Conservation (phyloP, 495 filamentous ascomycete species). For the Trichocladium uniseriatum region DNA sequence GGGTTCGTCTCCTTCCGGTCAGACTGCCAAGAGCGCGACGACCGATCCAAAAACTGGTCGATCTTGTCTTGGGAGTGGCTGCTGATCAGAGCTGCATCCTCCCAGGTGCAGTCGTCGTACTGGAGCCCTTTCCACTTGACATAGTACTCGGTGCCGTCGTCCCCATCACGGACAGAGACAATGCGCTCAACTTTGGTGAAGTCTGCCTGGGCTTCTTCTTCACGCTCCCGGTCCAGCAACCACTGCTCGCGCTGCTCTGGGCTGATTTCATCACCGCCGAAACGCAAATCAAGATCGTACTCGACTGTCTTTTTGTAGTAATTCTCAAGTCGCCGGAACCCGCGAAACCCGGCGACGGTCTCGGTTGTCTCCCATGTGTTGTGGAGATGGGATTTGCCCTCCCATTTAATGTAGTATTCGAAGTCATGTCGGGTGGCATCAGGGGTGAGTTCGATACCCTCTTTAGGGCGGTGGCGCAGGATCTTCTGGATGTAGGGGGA, state of each 20-base stretch:
- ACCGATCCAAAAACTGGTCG: slow-evolving; percentile 79
- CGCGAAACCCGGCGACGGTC: slow-evolving; percentile 49
- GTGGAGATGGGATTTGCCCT: slow-evolving; percentile 87
- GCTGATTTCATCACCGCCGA: slow-evolving; percentile 58
- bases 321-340: slow-evolving; percentile 82
- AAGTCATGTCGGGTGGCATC: slow-evolving; percentile 67
- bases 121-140: slow-evolving; percentile 88
- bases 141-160: slow-evolving; percentile 71
- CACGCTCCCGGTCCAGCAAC: slow-evolving; percentile 78
- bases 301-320: slow-evolving; percentile 77
- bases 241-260: slow-evolving; percentile 87
- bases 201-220: slow-evolving; percentile 72
- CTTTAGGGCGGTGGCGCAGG: slow-evolving; percentile 71
- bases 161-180: slow-evolving; percentile 67
- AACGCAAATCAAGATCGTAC: slow-evolving; percentile 59
- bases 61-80: slow-evolving; percentile 74
- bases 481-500: slow-evolving; percentile 80
- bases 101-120: slow-evolving; percentile 94
- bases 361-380: slow-evolving; percentile 85
- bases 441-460: slow-evolving; percentile 50
- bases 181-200: slow-evolving; percentile 88
- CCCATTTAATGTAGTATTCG: slow-evolving; percentile 97
- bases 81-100: slow-evolving; percentile 63
- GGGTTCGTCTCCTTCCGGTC: slow-evolving; percentile 64
- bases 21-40: slow-evolving; percentile 63